Conservation (phyloP, 139 green algal species). For the Haematococcus sp. region DNA sequence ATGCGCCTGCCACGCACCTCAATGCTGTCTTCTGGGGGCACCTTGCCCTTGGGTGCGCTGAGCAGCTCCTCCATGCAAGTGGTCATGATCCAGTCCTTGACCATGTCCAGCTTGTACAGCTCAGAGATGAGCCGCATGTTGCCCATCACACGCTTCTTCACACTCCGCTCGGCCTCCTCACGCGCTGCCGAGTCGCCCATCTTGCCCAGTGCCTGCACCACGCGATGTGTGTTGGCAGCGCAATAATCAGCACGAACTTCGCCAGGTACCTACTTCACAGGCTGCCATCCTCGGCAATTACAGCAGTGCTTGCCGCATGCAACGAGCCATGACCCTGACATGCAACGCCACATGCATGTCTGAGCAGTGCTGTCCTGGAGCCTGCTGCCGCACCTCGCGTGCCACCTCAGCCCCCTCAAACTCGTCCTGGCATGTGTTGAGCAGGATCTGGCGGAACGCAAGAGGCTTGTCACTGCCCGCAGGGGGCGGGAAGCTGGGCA, state of each 20-base stretch:
- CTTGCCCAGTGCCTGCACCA: slow-evolving; percentile 42
- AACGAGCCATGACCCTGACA: no score
- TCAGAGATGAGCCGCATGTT: slow-evolving; percentile 97
- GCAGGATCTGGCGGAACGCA: slow-evolving; percentile 89
- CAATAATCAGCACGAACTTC: no score
- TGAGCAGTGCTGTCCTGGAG: no score
- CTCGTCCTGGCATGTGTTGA: slow-evolving; percentile 99
- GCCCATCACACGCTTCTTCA: slow-evolving; percentile 88
- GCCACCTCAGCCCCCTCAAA: slow-evolving; percentile 82
- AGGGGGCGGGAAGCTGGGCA: slow-evolving; percentile 67
- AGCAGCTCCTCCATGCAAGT: slow-evolving; percentile 86
- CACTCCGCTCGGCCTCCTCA: slow-evolving; percentile 56
- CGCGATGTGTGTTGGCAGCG: no score
- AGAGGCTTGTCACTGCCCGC: slow-evolving; percentile 70
- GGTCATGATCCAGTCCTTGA: slow-evolving; percentile 88
- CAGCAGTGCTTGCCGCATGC: no score
- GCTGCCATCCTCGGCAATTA: no score
- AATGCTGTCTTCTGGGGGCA: slow-evolving; percentile 84
- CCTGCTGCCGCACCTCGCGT: slow-evolving; percentile 45
- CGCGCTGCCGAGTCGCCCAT: slow-evolving; percentile 44
- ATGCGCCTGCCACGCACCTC: slow-evolving; percentile 77
- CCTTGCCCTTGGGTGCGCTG: slow-evolving; percentile 33
- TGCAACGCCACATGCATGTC: no score
- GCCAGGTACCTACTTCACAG: no score
- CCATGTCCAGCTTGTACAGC: slow-evolving; percentile 81